Percentiles rank a stretch among this genome's conserved stretches.
These are phyloP conservation scores for Sphagnum fallax DNA, from an alignment of 228 moss, liverwort and hornwort genomes.

Conservation along the genomic window DNA sequence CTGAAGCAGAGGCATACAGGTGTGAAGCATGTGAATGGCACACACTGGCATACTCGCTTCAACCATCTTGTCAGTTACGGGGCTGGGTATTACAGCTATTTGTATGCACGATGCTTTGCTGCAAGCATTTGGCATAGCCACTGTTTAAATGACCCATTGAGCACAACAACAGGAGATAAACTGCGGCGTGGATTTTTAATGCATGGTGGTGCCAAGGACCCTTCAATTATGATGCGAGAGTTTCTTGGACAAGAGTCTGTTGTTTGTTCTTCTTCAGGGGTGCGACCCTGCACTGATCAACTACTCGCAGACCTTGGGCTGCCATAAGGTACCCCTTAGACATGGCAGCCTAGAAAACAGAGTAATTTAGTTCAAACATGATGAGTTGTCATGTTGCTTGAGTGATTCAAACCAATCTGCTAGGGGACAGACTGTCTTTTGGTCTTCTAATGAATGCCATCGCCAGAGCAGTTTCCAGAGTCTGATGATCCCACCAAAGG, in stretches of 20 bases:
- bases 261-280: slow-evolving; percentile 51
- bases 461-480: too few relatives aligned
- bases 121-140: slow-evolving; percentile 93
- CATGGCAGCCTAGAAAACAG: too few relatives aligned
- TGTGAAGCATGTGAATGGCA: slow-evolving; percentile 88
- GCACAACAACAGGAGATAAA: slow-evolving; percentile 61
- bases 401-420: too few relatives aligned
- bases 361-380: too few relatives aligned
- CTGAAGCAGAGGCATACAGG: slow-evolving; percentile 80
- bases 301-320: slow-evolving; percentile 79
- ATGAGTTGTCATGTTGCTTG: too few relatives aligned
- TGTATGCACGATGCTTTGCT: slow-evolving; percentile 94
- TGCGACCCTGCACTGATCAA: slow-evolving; percentile 87
- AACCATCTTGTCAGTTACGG: slow-evolving; percentile 93
- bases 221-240: slow-evolving; percentile 72
- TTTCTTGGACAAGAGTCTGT: slow-evolving; percentile 78
- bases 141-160: slow-evolving; percentile 69
- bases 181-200: slow-evolving; percentile 72
- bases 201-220: slow-evolving; percentile 94
- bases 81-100: slow-evolving; percentile 97
- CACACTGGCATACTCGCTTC: slow-evolving; percentile 98
- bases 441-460: too few relatives aligned
- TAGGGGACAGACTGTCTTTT: too few relatives aligned
- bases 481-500: too few relatives aligned
- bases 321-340: neutral